A percentile compares a stretch with the other conserved stretches of the same genome.
phyloP scores from a whole-genome alignment of 1,139 yeast genomes.

The Magnusiomyces starmeri region DNA sequence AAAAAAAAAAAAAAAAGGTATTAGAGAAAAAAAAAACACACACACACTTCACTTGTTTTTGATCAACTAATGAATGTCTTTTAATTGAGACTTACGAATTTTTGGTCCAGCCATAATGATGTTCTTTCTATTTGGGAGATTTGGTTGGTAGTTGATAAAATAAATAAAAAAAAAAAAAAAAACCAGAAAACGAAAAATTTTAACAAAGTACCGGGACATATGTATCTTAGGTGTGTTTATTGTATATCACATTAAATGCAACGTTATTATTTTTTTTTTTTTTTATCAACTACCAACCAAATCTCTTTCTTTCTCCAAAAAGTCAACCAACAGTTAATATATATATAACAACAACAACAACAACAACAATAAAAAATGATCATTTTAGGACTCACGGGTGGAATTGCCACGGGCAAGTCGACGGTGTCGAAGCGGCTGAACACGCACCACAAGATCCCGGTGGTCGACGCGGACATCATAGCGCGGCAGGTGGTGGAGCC shows the following conservation, averaged over 20 bases:
- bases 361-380: slow-evolving; percentile 49
- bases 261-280: background rate
- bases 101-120: slow-evolving; percentile 6
- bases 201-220: background rate
- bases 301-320: background rate
- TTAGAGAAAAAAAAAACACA: background rate
- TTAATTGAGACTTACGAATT: slow-evolving; percentile 2
- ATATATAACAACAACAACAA: too few species aligned
- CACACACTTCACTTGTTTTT: too few species aligned
- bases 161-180: background rate
- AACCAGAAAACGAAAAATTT: background rate
- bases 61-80: background rate
- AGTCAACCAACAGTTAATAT: too few species aligned
- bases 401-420: slow-evolving; percentile 92
- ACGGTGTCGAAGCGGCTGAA: slow-evolving; percentile 64
- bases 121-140: background rate
- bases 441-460: slow-evolving; percentile 46
- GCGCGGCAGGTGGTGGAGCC: slow-evolving; percentile 84
- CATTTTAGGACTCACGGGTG: slow-evolving; percentile 90
- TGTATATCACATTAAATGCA: background rate
- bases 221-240: background rate
- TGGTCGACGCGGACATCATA: slow-evolving; percentile 85
- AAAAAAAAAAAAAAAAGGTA: background rate
- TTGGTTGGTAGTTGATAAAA: background rate
- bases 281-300: background rate